Percentiles rank a stretch among this genome's conserved stretches.
These are phyloP conservation scores for Apostasia shenzhenica DNA, from an alignment of 106 monocot species.

Conservation along the genomic window DNA sequence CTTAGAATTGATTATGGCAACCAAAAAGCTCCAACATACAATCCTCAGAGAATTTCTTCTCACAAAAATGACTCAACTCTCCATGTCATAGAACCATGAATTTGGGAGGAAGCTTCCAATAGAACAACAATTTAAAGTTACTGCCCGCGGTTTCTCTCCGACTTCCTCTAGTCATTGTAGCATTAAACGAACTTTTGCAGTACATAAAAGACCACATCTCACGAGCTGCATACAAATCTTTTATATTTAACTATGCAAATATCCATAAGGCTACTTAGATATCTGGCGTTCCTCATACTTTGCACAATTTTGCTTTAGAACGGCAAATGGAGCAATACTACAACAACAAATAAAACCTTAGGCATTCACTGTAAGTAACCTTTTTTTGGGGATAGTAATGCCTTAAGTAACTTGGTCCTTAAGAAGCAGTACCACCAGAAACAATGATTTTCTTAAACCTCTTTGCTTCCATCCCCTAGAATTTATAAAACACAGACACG, in stretches of 20 bases:
- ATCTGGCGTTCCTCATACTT: constrained; percentile 33
- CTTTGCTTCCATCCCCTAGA: no score
- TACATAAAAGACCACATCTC: constrained; percentile 48
- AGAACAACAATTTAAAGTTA: constrained; percentile 30
- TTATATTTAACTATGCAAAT: constrained; percentile 31
- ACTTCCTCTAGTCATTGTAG: constrained; percentile 27
- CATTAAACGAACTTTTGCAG: constrained; percentile 29
- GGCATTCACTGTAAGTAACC: no score
- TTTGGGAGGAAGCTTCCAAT: constrained; percentile 42
- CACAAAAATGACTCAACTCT: constrained; percentile 28
- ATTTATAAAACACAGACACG: no score
- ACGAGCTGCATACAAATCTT: constrained; percentile 21
- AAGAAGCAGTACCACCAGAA: no score
- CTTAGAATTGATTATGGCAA: no score
- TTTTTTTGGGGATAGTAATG: no score
- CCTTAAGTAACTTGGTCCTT: no score
- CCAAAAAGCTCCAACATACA: constrained; percentile 8
- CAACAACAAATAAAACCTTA: no score
- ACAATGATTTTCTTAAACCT: no score
- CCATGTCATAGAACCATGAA: constrained; percentile 40
- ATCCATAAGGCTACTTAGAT: constrained; percentile 18
- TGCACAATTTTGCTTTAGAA: constrained; percentile 31
- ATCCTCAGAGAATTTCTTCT: constrained; percentile 38
- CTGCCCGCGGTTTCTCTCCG: constrained; percentile 35
- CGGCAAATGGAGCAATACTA: no score